A percentile compares a stretch with the other conserved stretches of the same genome.
Conservation (phyloP, 129 eudicot species). For the Artemisia tridentata region DNA sequence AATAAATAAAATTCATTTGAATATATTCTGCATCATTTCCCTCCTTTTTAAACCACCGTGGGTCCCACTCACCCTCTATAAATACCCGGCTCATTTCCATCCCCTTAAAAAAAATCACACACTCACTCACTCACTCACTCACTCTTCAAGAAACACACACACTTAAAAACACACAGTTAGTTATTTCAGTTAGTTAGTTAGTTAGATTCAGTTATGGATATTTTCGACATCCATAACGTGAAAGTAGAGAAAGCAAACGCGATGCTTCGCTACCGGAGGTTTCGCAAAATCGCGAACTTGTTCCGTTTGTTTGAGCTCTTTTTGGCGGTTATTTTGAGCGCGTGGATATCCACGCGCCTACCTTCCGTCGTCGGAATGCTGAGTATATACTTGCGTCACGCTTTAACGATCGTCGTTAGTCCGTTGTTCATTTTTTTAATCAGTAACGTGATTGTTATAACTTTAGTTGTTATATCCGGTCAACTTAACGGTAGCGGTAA, state of each 20-base stretch:
- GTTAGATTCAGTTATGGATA: constrained; percentile 35
- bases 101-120: not conserved
- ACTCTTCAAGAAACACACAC: constrained; percentile 19
- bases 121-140: not conserved
- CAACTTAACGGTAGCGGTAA: constrained; percentile 30
- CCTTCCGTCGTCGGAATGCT: constrained; percentile 57
- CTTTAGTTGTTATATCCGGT: constrained; percentile 71
- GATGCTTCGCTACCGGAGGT: constrained; percentile 33
- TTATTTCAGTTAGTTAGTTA: no score
- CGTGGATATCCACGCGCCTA: constrained; percentile 67
- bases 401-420: constrained; percentile 40
- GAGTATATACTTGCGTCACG: constrained; percentile 53
- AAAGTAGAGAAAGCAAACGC: constrained; percentile 47
- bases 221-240: constrained; percentile 37
- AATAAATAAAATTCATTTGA: constrained; percentile 16
- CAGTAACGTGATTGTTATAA: constrained; percentile 68
- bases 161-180: not conserved
- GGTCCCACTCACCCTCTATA: constrained; percentile 33
- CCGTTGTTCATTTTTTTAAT: constrained; percentile 70
- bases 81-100: constrained; percentile 22
- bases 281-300: constrained; percentile 41
- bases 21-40: constrained; percentile 28
- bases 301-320: constrained; percentile 59
- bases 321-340: constrained; percentile 31
- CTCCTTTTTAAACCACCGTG: constrained; percentile 29